phyloP scores from a whole-genome alignment of 1,284 basidiomycete species.

The Boletus semigastroideus region DNA sequence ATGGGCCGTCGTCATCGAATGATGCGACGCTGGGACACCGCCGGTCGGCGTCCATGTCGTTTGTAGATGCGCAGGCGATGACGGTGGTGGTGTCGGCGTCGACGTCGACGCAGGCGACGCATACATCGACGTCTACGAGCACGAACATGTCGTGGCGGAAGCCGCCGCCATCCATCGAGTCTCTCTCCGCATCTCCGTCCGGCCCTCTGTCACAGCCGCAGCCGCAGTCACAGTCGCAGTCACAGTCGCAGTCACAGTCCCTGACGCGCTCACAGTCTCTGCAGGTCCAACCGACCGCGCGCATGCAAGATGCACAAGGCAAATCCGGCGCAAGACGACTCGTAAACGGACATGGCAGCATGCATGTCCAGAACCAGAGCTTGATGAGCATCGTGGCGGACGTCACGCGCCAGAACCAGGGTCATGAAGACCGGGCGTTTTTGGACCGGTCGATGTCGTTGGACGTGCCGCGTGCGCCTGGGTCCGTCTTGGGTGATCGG shows the following conservation, averaged over 20 bases:
- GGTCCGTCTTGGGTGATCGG: slow-evolving; percentile 34
- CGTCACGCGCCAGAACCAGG: slow-evolving; percentile 45
- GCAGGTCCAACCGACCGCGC: not conserved
- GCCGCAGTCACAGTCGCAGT: too few species aligned
- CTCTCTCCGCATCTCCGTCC: not conserved
- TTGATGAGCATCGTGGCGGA: slow-evolving; percentile 70
- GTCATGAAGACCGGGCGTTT: not conserved
- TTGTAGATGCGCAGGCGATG: not conserved
- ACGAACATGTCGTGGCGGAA: slow-evolving; percentile 14
- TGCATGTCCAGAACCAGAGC: slow-evolving; percentile 34
- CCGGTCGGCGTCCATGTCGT: slow-evolving; percentile 18
- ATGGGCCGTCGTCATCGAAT: not conserved
- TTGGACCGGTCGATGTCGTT: slow-evolving; percentile 13
- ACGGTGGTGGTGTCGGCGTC: not conserved
- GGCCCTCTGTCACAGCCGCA: too few species aligned
- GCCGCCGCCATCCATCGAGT: slow-evolving; percentile 3
- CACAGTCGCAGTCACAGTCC: not conserved
- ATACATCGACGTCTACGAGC: not conserved
- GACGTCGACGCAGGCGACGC: not conserved
- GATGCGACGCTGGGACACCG: slow-evolving; percentile 5
- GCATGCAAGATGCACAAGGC: not conserved
- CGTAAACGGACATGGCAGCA: slow-evolving; percentile 9
- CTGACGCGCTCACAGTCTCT: not conserved
- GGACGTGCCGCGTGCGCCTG: slow-evolving; percentile 42
- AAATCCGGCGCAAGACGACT: slow-evolving; percentile 6